These are phyloP conservation scores for Nidularia sp. DNA, from an alignment of 768 basidiomycete species.

Conservation along the genomic window DNA sequence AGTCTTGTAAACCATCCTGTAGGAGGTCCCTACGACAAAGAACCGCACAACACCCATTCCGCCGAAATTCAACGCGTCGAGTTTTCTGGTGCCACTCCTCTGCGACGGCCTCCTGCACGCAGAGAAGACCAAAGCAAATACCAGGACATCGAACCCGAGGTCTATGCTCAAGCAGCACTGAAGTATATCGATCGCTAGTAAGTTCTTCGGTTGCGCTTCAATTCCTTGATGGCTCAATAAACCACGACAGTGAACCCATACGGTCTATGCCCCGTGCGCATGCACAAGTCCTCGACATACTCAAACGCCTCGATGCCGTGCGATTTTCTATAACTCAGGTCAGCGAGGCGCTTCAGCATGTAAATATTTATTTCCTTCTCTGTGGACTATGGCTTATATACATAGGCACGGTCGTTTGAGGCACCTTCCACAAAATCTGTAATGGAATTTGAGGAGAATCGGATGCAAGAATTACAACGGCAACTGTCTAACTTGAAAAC, in stretches of 20 bases:
- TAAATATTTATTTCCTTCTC: constrained; percentile 8
- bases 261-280: constrained; percentile 51
- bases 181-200: constrained; percentile 79
- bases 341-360: constrained; percentile 24
- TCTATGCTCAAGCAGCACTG: constrained; percentile 71
- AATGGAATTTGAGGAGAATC: constrained; percentile 37
- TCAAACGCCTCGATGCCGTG: constrained; percentile 32
- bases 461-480: constrained; percentile 31
- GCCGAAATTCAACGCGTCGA: constrained; percentile 56
- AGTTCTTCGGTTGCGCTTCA: constrained; percentile 19
- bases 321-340: constrained; percentile 33
- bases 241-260: constrained; percentile 27
- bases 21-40: constrained; percentile 20
- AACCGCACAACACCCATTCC: constrained; percentile 21
- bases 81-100: constrained; percentile 69
- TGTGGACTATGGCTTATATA: not conserved
- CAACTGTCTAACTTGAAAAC: constrained; percentile 34
- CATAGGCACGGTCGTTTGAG: not conserved
- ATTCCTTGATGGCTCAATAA: constrained; percentile 3
- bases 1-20: constrained; percentile 38
- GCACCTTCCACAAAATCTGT: constrained; percentile 23
- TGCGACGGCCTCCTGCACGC: constrained; percentile 41
- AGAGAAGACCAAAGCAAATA: constrained; percentile 23
- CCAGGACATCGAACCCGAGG: constrained; percentile 61
- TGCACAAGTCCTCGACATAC: constrained; percentile 36